A percentile compares a stretch with the other conserved stretches of the same genome.
phyloP scores from a whole-genome alignment of 768 basidiomycete genomes.

The Pisolithus tinctorius region DNA sequence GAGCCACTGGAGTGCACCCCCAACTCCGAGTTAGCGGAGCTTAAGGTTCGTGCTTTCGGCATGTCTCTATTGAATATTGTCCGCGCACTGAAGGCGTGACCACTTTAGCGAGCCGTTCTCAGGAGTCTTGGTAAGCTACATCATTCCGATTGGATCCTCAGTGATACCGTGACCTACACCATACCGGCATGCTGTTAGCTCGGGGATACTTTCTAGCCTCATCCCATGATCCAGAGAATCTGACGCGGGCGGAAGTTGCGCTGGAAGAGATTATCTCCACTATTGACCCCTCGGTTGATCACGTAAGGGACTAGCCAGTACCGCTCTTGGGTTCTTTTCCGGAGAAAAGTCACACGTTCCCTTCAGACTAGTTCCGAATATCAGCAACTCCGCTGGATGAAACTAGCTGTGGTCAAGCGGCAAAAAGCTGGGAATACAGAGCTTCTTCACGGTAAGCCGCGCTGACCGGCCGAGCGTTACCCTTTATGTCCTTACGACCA shows the following conservation, averaged over 20 bases:
- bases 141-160: constrained; percentile 10
- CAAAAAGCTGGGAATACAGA: constrained; percentile 59
- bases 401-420: constrained; percentile 74
- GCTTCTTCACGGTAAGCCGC: constrained; percentile 55
- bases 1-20: constrained; percentile 58
- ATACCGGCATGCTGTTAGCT: constrained; percentile 38
- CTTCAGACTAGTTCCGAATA: constrained; percentile 61
- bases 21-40: constrained; percentile 44
- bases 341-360: constrained; percentile 18
- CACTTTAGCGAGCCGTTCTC: constrained; percentile 57
- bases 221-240: constrained; percentile 53
- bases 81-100: constrained; percentile 13
- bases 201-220: constrained; percentile 76
- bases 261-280: constrained; percentile 68
- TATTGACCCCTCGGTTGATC: constrained; percentile 48
- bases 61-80: constrained; percentile 12
- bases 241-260: constrained; percentile 64
- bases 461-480: constrained; percentile 17
- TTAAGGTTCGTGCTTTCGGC: constrained; percentile 49
- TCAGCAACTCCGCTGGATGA: constrained; percentile 85
- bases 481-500: constrained; percentile 7
- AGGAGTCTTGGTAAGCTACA: constrained; percentile 57
- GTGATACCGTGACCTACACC: constrained; percentile 8
- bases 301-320: constrained; percentile 35
- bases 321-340: constrained; percentile 3